These are phyloP conservation scores for Vitis hybrid DNA, from an alignment of 177 flowering plant genomes.

Conservation along the genomic window DNA sequence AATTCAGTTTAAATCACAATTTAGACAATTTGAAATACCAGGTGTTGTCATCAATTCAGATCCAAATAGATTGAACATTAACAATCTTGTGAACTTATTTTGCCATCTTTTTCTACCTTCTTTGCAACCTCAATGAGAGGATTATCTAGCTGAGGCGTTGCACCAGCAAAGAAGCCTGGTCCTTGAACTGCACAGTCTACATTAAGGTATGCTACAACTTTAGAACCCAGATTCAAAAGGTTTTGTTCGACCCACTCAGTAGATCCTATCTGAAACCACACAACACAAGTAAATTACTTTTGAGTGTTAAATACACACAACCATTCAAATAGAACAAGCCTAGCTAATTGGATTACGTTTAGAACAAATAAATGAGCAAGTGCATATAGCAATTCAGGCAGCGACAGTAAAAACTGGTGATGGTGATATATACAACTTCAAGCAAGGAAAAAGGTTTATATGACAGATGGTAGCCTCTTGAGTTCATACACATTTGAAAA, in stretches of 20 bases:
- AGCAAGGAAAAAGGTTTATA: too few species aligned
- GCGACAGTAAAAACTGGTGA: too few species aligned
- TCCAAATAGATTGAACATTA: neutral
- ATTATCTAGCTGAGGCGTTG: slow-evolving; percentile 92
- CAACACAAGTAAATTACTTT: neutral
- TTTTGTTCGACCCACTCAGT: slow-evolving; percentile 99
- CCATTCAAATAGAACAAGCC: too few species aligned
- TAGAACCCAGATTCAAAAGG: slow-evolving; percentile 49
- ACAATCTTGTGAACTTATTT: neutral
- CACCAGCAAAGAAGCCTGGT: slow-evolving; percentile 76
- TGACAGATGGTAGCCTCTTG: too few species aligned
- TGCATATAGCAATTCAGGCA: too few species aligned
- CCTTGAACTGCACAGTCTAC: slow-evolving; percentile 99
- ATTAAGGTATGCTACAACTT: slow-evolving; percentile 45
- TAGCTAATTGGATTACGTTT: too few species aligned
- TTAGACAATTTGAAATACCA: neutral
- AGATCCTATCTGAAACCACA: slow-evolving; percentile 74
- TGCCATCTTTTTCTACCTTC: slow-evolving; percentile 41
- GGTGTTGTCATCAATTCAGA: slow-evolving; percentile 3
- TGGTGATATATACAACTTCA: too few species aligned
- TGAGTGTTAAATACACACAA: neutral
- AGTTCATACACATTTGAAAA: too few species aligned
- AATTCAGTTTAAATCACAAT: slow-evolving; percentile 13
- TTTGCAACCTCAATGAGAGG: slow-evolving; percentile 75
- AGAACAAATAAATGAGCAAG: too few species aligned